Evolutionary conservation across 176 grass and related monocot genomes (phyloP), one percentile per base, ranked within the genome.

Genomic region (Bothriochloa decipiens): DNA sequence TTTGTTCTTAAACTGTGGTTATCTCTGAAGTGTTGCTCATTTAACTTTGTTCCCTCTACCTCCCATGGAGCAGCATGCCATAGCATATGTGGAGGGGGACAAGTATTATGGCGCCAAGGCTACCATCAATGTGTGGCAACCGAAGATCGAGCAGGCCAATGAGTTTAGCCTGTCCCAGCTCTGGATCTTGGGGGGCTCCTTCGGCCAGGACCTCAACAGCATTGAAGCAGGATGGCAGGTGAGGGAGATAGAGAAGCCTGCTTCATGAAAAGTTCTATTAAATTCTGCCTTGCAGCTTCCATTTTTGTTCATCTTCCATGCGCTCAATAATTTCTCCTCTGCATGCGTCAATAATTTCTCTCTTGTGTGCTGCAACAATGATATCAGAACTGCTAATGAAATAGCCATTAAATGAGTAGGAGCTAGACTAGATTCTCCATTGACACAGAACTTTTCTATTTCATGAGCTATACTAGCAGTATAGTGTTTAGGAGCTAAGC

Each of bases 171-270:
- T 97, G 61, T 97, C 94, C 68, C 91, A 97, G 76, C 87, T 97
- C 55, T 97, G 94, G 94, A 93, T 97, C 87, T 69, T 97, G 43
- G 89, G 89, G 20, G 94, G 94, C 58, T 93, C 94, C 29, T 97
- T 97, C 65, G 94, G 89, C 18, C 76, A 97, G 84, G 94, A 97
- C 70, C 94, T 94, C 65, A 97, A 97, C 76, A 97, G 91, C 87
- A 97, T 97, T 85, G 94, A 91, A 87, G 94, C 94, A 7, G 94
- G 94, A 71, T 97, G 94, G 94, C 94, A 97, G 94, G 94, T 97
- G 49, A 84, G 52, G 70, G 74, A 75, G 10, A 35, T 55, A 36
- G 46, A 69, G 49, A 79, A 82, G 42, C 15, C 41, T 7, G 9
- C 58, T 64, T 63, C 26, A 67, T 86, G 36, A 83, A 86, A 86